Evolutionary conservation across 129 eudicot species (phyloP), one percentile per base, ranked within the genome.

Genomic region (Silybum marianum): DNA sequence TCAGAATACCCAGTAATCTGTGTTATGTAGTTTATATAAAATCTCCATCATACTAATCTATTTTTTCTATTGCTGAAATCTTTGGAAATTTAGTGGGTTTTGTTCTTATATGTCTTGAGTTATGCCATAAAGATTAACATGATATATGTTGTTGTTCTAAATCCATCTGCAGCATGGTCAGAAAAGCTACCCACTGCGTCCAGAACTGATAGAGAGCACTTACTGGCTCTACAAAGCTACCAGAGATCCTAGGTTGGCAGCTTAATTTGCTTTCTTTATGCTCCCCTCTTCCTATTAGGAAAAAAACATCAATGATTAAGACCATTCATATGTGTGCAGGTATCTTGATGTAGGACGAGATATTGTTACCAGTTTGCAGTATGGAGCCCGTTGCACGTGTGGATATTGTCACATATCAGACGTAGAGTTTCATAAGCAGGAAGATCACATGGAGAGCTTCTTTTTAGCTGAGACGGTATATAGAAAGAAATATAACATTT

Each of bases 361-460:
- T 80, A 91, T 95, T 82, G 95, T 95, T 44, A 84, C 93, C 66
- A 92, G 98, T 84, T 77, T 95, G 75, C 99, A 95, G 65, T 92
- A 89, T 71, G 96, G 90, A 6, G 99, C 99, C 69, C 92, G 95
- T 69, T 95, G 99, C 88, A 88, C 98, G 25, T 95, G 99, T 83
- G 99, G 99, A 75, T 95, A 95, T 89, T 95, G 99, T 80, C 99
- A 93, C 88, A 95, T 95, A 69, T 81, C 93, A 72, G 99, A 95
- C 83, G 99, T 95, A 0, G 99, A 95, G 88, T 83, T 78, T 84
- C 99, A 95, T 85, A 88, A 81, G 81, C 97, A 91, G 85, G 99
- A 95, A 88, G 99, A 95, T 85, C 93, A 95, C 86, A 95, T 92
- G 99, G 99, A 95, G 83, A 95, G 99, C 90, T 95, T 95, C 90